Base-by-base conservation (phyloP, 305 asterid species). In the Stenogyne calaminthoides region DNA sequence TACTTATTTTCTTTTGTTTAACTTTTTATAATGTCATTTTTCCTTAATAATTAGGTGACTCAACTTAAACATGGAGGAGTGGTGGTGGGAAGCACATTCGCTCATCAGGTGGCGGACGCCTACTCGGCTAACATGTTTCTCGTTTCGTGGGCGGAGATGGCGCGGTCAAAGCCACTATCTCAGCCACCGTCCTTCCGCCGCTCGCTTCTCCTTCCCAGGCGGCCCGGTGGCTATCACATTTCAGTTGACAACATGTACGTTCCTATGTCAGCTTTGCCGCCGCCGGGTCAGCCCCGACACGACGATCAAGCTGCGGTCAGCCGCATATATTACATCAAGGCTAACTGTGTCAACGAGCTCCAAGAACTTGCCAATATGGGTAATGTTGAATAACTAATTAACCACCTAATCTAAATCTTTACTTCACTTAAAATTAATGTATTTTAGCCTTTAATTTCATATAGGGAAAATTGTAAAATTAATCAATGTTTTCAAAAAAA, bases 21-120 rank as follows among this genome's bases (percentile, higher is more conserved):
- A n/a, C 3, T 25, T 25, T 25, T 25, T 25, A 25, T 25, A 25
- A 25, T 25, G 29, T 25, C 29, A 25, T 32, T 32, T 44, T 44
- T 44, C 0, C 5, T 11, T 44, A 52, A 18, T 16, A 59, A 37
- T 9, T 32, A 86, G 90, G 86, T 62, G 4, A 83, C 87, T 0
- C 68, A 80, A 37, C 79, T 84, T 7, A 75, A 76, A 58, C 61
- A 84, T 22, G 90, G 92, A 4, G 88, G 89, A 39, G 0, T 85
- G 19, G 86, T 88, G 83, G 86, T 85, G 70, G 86, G 78, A 14
- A 80, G 87, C 81, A 73, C 84, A 15, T 84, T 85, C 44, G 64
- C 87, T 63, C 96, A 91, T 75, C 88, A 85, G 73, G 90, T 86
- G 16, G 87, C 91, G 0, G 96, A 91, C 70, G 96, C 92, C 52